Evolutionary conservation across 257 asterid genomes (phyloP).

Genomic region (Fraxinus americana): DNA sequence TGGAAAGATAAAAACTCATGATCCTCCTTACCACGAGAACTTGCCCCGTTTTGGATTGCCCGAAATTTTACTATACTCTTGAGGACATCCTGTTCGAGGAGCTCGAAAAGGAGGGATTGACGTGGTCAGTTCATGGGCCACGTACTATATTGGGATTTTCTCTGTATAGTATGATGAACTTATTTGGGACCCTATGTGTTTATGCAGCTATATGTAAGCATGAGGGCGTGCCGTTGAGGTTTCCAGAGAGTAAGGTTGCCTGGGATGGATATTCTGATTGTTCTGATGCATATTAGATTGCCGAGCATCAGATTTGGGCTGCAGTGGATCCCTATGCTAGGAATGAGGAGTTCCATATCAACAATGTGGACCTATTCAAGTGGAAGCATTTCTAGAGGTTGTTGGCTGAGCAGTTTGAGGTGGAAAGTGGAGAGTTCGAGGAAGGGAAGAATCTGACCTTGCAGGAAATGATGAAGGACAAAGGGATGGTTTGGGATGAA

Average conservation of each 20-base stretch:
- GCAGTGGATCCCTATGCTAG: constrained; percentile 19
- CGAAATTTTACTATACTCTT: constrained; percentile 23
- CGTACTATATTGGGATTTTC: constrained; percentile 33
- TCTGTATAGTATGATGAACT: constrained; percentile 32
- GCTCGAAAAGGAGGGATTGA: constrained; percentile 13
- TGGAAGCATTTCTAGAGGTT: not conserved
- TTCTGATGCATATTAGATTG: constrained; percentile 31
- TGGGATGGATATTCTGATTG: constrained; percentile 31
- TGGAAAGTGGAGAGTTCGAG: not conserved
- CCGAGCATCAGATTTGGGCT: constrained; percentile 32
- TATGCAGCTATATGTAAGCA: constrained; percentile 37
- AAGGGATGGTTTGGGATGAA: not conserved
- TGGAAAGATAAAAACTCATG: constrained; percentile 16
- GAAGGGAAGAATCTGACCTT: not conserved
- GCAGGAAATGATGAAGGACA: not conserved
- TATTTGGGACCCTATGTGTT: constrained; percentile 11
- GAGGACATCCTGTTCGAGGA: constrained; percentile 30
- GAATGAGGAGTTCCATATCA: constrained; percentile 31
- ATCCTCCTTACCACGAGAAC: constrained; percentile 28
- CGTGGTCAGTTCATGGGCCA: constrained; percentile 37
- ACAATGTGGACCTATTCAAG: constrained; percentile 20
- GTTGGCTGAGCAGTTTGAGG: not conserved
- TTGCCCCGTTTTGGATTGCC: constrained; percentile 21
- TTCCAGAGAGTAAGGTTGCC: constrained; percentile 26
- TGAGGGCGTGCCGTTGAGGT: constrained; percentile 29